phyloP scores from a whole-genome alignment of 2,329 filamentous ascomycete species.

The Colletotrichum falcatum region DNA sequence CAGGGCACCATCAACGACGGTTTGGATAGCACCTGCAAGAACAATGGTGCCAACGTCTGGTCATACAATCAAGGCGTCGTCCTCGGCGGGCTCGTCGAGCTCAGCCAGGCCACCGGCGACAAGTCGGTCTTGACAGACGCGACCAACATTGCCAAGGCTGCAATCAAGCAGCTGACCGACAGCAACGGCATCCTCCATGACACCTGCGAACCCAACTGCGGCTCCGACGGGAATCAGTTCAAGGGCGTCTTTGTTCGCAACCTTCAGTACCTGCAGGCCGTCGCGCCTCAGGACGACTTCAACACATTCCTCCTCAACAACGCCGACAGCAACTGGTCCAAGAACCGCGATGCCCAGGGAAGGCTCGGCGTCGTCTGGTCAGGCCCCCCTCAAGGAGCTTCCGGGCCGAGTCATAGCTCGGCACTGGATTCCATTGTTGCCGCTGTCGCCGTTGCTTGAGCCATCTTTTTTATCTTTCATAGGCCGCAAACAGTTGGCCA shows the following conservation, averaged over 20 bases:
- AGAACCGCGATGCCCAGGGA: constrained; percentile 63
- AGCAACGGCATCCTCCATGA: constrained; percentile 62
- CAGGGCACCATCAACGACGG: constrained; percentile 67
- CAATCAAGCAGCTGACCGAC: constrained; percentile 59
- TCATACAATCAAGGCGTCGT: constrained; percentile 71
- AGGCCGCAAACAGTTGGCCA: neutral
- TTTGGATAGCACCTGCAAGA: constrained; percentile 60
- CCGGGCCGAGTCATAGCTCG: constrained; percentile 71
- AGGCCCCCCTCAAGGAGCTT: constrained; percentile 65
- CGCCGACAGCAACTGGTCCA: constrained; percentile 74
- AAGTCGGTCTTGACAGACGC: constrained; percentile 57
- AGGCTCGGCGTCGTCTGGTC: constrained; percentile 74
- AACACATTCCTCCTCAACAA: constrained; percentile 68
- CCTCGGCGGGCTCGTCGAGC: constrained; percentile 66
- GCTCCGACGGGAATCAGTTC: constrained; percentile 71
- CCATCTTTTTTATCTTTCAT: neutral
- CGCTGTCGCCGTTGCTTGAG: constrained; percentile 58
- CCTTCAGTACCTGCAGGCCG: constrained; percentile 67
- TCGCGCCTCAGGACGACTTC: constrained; percentile 62
- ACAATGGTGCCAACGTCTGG: constrained; percentile 63
- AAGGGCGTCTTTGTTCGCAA: constrained; percentile 79
- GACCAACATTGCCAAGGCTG: constrained; percentile 63
- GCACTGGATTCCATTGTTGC: constrained; percentile 77
- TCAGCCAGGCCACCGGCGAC: constrained; percentile 59
- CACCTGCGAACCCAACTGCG: constrained; percentile 60